These are phyloP conservation scores for Gardenia jasminoides DNA, from an alignment of 257 asterid genomes.

Conservation along the genomic window DNA sequence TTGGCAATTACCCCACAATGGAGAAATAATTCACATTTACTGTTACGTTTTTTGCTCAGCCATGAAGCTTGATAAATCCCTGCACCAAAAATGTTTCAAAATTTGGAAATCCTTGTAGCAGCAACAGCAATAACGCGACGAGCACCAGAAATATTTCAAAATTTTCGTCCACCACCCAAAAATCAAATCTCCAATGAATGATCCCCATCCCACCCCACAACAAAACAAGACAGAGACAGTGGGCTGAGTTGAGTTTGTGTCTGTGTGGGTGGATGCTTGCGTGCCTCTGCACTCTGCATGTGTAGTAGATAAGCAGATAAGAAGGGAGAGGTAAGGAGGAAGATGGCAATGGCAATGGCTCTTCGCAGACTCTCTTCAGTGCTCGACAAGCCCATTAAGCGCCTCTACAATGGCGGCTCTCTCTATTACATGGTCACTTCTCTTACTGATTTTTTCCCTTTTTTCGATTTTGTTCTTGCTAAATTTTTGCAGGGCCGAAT, in stretches of 20 bases:
- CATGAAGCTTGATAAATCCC: too few relatives aligned
- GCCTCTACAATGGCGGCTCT: conserved; percentile 22
- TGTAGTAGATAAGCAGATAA: conserved; percentile 10
- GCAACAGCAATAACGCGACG: conserved; percentile 4
- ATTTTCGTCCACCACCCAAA: conserved; percentile 68
- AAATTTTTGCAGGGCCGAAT: background rate
- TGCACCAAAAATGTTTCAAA: too few relatives aligned
- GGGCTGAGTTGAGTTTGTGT: background rate
- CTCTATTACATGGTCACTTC: conserved; percentile 48
- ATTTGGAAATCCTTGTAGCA: conserved; percentile 14
- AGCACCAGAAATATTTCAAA: conserved; percentile 40
- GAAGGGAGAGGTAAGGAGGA: too few relatives aligned
- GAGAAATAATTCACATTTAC: too few relatives aligned
- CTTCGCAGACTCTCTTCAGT: conserved; percentile 51
- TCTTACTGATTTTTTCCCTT: background rate
- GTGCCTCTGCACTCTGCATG: background rate
- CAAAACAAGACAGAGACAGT: background rate
- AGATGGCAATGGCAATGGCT: conserved; percentile 54
- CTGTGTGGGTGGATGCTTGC: background rate
- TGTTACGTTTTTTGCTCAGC: too few relatives aligned
- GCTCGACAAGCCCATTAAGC: conserved; percentile 24
- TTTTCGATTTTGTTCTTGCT: background rate
- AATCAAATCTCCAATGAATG: conserved; percentile 17
- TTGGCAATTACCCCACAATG: too few relatives aligned
- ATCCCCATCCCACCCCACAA: background rate